Evolutionary conservation across 192 early-diverging fungal species (phyloP), one percentile per base, ranked within the genome.

Genomic region (Mortierella antarctica): DNA sequence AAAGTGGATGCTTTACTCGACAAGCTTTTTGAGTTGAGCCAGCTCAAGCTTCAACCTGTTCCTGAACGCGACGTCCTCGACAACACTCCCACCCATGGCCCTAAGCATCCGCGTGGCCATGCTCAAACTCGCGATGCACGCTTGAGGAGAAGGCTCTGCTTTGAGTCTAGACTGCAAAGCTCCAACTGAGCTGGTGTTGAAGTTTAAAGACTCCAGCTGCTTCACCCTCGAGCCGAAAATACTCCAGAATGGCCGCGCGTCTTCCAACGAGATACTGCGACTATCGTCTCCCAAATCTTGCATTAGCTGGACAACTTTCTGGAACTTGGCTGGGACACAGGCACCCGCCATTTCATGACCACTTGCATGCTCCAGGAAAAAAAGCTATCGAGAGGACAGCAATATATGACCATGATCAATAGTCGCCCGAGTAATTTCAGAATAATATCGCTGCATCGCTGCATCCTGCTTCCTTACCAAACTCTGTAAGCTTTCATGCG

Each of bases 81-180:
- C 15, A 14, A 17, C 66, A 15, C 31, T 20, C n/a, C 45, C 65
- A 12, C 49, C 45, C 20, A 74, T 23, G 31, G 41, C 23, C 20
- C 69, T 53, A 6, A 76, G 41, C 21, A 69, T 57, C 14, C 61
- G 42, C 8, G 66, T 44, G 1, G 61, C 60, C 5, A 57, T 69
- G 0, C 45, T 17, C 40, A 76, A 18, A 3, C 66, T 61, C 7
- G 67, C 44, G 10, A 76, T 49, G 48, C 74, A 76, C 8, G 58
- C 58, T 9, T 57, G 10, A 20, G 73, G 20, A 14, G 73, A 74
- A 6, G 65, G 57, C 12, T 17, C 17, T 11, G 41, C 39, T 14
- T 59, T 45, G 14, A 21, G 40, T 6, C n/a, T 52, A 6, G 13
- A 40, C 42, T 61, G 57, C 20, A 76, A 1, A 50, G 56, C 54